These are phyloP conservation scores for Sordariomycetes sp. DNA, from an alignment of 2,329 filamentous ascomycete species.

Conservation along the genomic window DNA sequence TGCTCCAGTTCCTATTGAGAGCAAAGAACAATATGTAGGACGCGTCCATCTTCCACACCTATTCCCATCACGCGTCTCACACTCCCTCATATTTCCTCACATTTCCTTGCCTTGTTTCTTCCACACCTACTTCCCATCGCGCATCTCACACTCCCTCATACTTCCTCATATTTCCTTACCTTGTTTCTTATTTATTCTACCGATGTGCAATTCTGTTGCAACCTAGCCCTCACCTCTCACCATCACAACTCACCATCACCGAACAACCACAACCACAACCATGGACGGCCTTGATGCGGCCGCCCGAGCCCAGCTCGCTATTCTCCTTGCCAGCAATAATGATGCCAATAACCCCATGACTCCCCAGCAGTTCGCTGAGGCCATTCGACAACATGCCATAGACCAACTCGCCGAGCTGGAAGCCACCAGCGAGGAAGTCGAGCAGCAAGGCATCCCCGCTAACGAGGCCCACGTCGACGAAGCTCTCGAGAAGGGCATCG, in stretches of 20 bases:
- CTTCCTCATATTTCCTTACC: neutral
- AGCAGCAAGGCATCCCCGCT: neutral
- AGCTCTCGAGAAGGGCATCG: neutral
- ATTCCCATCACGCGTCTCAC: no score
- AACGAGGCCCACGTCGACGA: neutral
- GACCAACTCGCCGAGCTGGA: neutral
- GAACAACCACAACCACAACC: neutral
- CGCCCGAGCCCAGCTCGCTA: neutral
- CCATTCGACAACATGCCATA: constrained; percentile 11
- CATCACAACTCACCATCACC: neutral
- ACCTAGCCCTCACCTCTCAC: neutral
- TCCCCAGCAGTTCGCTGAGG: constrained; percentile 10
- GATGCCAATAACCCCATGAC: constrained; percentile 7
- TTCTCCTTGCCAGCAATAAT: neutral
- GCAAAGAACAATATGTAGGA: neutral
- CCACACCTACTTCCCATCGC: no score
- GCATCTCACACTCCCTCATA: no score
- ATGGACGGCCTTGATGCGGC: neutral
- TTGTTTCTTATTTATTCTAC: neutral
- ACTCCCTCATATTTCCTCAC: no score
- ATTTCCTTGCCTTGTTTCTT: neutral
- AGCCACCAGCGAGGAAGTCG: neutral
- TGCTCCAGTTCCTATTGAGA: neutral
- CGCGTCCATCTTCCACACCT: neutral
- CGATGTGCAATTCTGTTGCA: neutral